A percentile compares a stretch with the other conserved stretches of the same genome.
These are phyloP conservation scores for Spathaspora hagerdaliae DNA, from an alignment of 805 yeast species.

Conservation along the genomic window DNA sequence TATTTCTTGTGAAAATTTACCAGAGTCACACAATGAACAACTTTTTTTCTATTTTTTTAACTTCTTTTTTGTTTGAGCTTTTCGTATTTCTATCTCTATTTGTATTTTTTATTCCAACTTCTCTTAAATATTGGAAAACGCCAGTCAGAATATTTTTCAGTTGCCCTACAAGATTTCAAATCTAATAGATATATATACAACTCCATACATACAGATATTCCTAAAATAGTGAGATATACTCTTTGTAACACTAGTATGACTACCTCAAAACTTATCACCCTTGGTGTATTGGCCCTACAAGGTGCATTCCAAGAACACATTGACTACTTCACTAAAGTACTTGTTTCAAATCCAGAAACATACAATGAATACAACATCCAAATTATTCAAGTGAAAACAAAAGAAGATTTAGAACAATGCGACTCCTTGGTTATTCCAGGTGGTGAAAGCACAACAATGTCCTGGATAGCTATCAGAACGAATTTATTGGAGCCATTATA, in stretches of 20 bases:
- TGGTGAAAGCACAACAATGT: slow-evolving; percentile 68
- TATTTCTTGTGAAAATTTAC: too few species aligned
- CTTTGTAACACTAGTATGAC: slow-evolving; percentile 8
- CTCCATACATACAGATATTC: too few species aligned
- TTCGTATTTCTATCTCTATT: too few species aligned
- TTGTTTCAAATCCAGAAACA: slow-evolving; percentile 10
- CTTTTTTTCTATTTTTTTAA: too few species aligned
- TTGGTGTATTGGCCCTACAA: slow-evolving; percentile 76
- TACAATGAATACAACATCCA: slow-evolving; percentile 25
- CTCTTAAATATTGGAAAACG: too few species aligned
- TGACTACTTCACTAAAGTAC: slow-evolving; percentile 39
- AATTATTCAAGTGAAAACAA: slow-evolving; percentile 49
- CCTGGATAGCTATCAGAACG: slow-evolving; percentile 65
- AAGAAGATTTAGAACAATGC: slow-evolving; percentile 45
- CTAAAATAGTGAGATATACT: too few species aligned
- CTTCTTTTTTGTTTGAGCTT: too few species aligned
- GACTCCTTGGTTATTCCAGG: slow-evolving; percentile 68
- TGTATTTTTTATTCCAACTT: too few species aligned
- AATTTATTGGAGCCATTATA: slow-evolving; percentile 53
- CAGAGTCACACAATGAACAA: too few species aligned
- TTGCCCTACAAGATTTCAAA: too few species aligned
- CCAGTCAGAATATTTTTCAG: too few species aligned
- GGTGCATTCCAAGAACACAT: slow-evolving; percentile 77
- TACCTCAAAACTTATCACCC: slow-evolving; percentile 13
- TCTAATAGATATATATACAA: too few species aligned